Percentiles rank a stretch among this genome's conserved stretches.
phyloP scores from a whole-genome alignment of 1,139 yeast species.

The Diutina pseudorugosa region DNA sequence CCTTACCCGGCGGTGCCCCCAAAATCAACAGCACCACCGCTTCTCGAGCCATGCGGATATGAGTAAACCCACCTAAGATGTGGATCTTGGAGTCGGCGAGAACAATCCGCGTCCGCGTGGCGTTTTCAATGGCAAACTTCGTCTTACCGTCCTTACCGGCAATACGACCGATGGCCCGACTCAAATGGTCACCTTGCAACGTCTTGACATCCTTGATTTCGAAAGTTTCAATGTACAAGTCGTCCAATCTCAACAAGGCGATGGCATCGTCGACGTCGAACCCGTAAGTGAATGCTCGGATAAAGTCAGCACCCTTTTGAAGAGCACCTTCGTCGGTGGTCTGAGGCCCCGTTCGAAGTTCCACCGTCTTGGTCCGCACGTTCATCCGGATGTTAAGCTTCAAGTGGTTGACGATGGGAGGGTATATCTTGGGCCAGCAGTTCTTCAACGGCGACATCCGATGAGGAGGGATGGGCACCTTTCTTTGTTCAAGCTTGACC shows the following conservation, averaged over 20 bases:
- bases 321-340: slow-evolving; percentile 90
- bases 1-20: slow-evolving; percentile 98
- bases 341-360: slow-evolving; percentile 63
- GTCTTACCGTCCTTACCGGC: slow-evolving; percentile 99
- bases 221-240: slow-evolving; percentile 89
- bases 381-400: slow-evolving; percentile 96
- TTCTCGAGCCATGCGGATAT: slow-evolving; percentile 94
- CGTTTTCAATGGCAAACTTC: slow-evolving; percentile 95
- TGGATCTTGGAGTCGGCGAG: slow-evolving; percentile 94
- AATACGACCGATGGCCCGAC: slow-evolving; percentile 98
- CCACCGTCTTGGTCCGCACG: slow-evolving; percentile 71
- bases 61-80: slow-evolving; percentile 92
- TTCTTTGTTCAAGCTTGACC: slow-evolving; percentile 76
- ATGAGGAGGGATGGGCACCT: slow-evolving; percentile 92
- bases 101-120: slow-evolving; percentile 95
- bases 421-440: slow-evolving; percentile 88
- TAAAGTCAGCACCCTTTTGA: slow-evolving; percentile 95
- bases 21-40: slow-evolving; percentile 88
- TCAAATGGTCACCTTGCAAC: slow-evolving; percentile 86
- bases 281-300: slow-evolving; percentile 89
- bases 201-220: slow-evolving; percentile 96
- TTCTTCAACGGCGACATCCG: slow-evolving; percentile 87
- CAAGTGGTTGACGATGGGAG: slow-evolving; percentile 89
- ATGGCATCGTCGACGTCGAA: slow-evolving; percentile 96
- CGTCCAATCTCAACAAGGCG: slow-evolving; percentile 87